A percentile compares a stretch with the other conserved stretches of the same genome.
Conservation (phyloP, 2,329 filamentous ascomycete species). For the Monilinia fructicola region DNA sequence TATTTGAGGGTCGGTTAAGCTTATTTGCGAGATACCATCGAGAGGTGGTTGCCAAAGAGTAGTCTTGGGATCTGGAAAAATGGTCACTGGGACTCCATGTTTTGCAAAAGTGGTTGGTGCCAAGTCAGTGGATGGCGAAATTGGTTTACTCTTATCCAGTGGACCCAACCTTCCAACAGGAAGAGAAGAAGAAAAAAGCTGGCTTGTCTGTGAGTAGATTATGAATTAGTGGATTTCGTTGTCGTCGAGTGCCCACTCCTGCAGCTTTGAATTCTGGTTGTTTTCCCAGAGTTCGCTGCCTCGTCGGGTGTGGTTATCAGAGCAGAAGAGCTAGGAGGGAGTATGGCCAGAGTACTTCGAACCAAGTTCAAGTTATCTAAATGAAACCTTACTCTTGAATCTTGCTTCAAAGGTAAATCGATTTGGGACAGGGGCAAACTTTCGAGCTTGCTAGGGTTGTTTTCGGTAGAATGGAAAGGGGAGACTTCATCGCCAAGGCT, state of each 20-base stretch:
- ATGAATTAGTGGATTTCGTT: conserved; percentile 82
- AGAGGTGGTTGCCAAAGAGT: conserved; percentile 67
- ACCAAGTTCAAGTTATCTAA: conserved; percentile 73
- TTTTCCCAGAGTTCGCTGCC: conserved; percentile 56
- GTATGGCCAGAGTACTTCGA: conserved; percentile 66
- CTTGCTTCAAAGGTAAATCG: conserved; percentile 18
- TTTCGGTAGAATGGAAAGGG: conserved; percentile 46
- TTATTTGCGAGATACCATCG: conserved; percentile 59
- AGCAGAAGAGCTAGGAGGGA: conserved; percentile 82
- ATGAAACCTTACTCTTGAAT: conserved; percentile 47
- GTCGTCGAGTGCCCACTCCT: conserved; percentile 54
- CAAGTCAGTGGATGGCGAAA: conserved; percentile 41
- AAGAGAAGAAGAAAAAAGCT: conserved; percentile 82
- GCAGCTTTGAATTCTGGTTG: conserved; percentile 39
- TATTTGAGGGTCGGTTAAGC: conserved; percentile 75
- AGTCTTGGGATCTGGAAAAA: conserved; percentile 70
- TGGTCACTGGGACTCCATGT: conserved; percentile 82
- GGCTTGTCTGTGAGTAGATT: conserved; percentile 96
- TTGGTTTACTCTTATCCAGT: conserved; percentile 25
- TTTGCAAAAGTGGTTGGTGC: conserved; percentile 79
- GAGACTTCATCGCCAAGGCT: conserved; percentile 44
- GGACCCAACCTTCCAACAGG: conserved; percentile 63
- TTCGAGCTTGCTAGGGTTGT: conserved; percentile 28
- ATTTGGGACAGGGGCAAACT: not conserved
- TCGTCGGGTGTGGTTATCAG: conserved; percentile 85